Base-by-base conservation (phyloP, 176 grass and related monocot genomes). In the Cenchrus fungigraminus region DNA sequence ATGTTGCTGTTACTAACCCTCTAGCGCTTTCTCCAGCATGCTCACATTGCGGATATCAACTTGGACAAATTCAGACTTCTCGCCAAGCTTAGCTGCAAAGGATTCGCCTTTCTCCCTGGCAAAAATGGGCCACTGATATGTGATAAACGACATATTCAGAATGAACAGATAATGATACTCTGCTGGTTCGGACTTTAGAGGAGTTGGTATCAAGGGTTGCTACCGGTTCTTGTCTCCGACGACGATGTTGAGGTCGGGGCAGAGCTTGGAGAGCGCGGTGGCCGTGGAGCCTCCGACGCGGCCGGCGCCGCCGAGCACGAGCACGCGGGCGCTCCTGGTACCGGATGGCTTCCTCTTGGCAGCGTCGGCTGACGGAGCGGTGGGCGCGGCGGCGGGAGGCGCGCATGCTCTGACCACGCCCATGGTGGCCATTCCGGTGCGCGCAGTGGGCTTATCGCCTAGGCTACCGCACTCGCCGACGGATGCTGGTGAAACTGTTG, bases 251-350 rank as follows among this genome's bases (percentile, higher is more conserved):
- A 95, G 75, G 67, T 88, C 78, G 19, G 97, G 93, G 25, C 89
- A 86, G 79, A 95, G 97, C 28, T 86, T 89, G 34, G 93, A 94
- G 16, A 98, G 93, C 25, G 91, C 93, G 71, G 86, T 68, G 78
- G 93, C 93, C 13, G 97, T 95, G 83, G 97, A 98, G 4, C 97
- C 97, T 9, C 97, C 93, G 61, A 94, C 90, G 45, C 93, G 94
- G 12, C 95, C 95, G 51, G 95, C 91, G 80, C 92, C 95, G 4
- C 95, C 95, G 6, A 97, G 50, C 47, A 97, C 82, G 31, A 98
- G 91, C 59, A 98, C 97, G 78, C 91, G 87, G 10, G 83, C 85
- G 63, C 12, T 83, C 46, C 12, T 81, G 29, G 37, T 61, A 20
- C 53, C 0, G 56, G 49, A 51, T 1, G 49, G 0, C 68, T 40